A percentile compares a stretch with the other conserved stretches of the same genome.
Evolutionary conservation across 2,329 filamentous ascomycete genomes (phyloP).

Genomic region (Scorias spongiosa): DNA sequence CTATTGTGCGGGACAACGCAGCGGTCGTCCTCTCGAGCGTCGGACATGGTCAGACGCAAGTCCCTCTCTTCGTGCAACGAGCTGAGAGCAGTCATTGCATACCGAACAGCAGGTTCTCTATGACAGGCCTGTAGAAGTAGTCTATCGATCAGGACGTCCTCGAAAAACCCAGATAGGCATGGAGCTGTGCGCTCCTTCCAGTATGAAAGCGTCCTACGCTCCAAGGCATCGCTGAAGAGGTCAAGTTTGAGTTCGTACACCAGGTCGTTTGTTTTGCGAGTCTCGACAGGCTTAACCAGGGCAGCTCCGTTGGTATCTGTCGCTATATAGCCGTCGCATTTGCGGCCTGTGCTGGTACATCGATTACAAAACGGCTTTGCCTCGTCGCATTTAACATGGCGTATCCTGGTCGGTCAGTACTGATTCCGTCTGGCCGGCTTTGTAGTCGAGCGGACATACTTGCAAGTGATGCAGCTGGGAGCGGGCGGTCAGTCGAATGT

Average conservation of each 20-base stretch:
- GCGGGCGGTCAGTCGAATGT: not conserved
- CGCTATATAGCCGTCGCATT: not conserved
- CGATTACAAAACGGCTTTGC: conserved; percentile 37
- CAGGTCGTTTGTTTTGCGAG: not conserved
- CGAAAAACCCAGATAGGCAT: conserved; percentile 16
- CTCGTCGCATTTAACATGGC: conserved; percentile 18
- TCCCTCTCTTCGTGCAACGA: conserved; percentile 16
- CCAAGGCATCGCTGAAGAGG: conserved; percentile 1
- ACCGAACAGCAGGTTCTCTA: conserved; percentile 16
- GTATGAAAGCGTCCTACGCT: conserved; percentile 16
- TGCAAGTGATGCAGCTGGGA: not conserved
- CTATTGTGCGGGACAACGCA: conserved; percentile 8
- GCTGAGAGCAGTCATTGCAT: conserved; percentile 19
- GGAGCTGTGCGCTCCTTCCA: conserved; percentile 14
- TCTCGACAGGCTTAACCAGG: not conserved
- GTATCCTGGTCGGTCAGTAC: not conserved
- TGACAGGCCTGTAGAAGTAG: conserved; percentile 17
- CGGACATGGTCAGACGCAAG: conserved; percentile 5
- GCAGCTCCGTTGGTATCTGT: not conserved
- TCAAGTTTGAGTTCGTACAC: not conserved
- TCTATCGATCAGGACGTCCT: conserved; percentile 16
- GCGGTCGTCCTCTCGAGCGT: conserved; percentile 8
- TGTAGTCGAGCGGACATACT: not conserved
- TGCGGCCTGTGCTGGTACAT: conserved; percentile 39
- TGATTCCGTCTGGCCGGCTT: too few species aligned